phyloP scores from a whole-genome alignment of 2,329 filamentous ascomycete species.

The Chaetomium olivaceum region DNA sequence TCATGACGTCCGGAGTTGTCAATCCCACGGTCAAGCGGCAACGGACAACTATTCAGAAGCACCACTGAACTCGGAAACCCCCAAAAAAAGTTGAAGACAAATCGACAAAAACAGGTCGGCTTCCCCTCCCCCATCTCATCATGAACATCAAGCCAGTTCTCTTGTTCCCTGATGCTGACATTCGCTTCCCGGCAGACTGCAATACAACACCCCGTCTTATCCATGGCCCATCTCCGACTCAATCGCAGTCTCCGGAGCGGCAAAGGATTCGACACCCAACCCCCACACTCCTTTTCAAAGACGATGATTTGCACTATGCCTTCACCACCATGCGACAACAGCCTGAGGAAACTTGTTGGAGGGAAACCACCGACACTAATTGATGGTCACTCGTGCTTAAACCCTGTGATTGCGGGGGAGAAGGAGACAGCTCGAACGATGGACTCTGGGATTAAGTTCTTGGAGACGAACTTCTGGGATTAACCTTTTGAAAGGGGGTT shows the following conservation, averaged over 20 bases:
- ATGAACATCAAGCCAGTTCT: not conserved
- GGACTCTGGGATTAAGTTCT: conserved; percentile 23
- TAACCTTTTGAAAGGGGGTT: conserved; percentile 5
- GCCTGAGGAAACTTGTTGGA: not conserved
- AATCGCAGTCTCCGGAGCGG: not conserved
- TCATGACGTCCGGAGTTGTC: not conserved
- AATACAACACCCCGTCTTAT: not conserved
- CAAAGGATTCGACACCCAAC: not conserved
- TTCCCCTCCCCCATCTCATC: not conserved
- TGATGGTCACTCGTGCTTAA: conserved; percentile 13
- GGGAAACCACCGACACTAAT: not conserved
- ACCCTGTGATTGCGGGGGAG: conserved; percentile 14
- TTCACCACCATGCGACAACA: conserved; percentile 13
- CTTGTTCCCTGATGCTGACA: not conserved
- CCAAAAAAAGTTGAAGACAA: conserved; percentile 5
- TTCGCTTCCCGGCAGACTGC: not conserved
- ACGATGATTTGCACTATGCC: not conserved
- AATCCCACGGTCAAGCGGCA: not conserved
- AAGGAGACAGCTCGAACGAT: conserved; percentile 3
- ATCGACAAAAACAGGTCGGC: conserved; percentile 7
- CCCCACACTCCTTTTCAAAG: not conserved
- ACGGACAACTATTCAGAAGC: not conserved
- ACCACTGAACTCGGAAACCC: not conserved
- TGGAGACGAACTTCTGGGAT: conserved; percentile 21
- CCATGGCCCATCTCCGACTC: not conserved